A percentile compares a stretch with the other conserved stretches of the same genome.
phyloP scores from a whole-genome alignment of 495 filamentous ascomycete species.

The Astrocystis sublimbata region DNA sequence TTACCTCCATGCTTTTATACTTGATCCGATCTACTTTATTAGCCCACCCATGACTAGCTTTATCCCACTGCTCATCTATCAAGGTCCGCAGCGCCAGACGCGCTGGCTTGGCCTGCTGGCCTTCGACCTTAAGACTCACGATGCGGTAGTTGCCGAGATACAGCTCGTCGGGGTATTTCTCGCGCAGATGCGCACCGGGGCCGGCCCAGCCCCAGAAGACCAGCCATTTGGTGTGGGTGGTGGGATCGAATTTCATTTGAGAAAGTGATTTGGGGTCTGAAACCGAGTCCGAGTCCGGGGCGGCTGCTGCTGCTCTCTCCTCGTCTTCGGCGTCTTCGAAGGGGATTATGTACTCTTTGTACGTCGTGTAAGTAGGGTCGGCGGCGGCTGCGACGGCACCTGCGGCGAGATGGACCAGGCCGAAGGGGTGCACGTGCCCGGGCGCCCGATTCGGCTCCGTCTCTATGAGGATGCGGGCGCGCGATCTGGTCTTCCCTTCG shows the following conservation, averaged over 20 bases:
- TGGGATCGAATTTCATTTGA: background rate
- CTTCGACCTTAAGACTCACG: slow-evolving; percentile 37
- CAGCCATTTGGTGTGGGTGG: background rate
- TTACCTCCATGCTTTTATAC: too few species aligned
- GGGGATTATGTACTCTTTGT: background rate
- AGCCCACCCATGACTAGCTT: background rate
- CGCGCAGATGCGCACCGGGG: background rate
- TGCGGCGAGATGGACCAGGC: too few species aligned
- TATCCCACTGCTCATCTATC: background rate
- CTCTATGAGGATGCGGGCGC: too few species aligned
- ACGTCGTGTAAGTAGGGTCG: too few species aligned
- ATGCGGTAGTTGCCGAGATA: slow-evolving; percentile 28
- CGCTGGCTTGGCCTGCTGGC: slow-evolving; percentile 25
- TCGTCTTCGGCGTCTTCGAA: background rate
- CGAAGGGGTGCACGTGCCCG: background rate
- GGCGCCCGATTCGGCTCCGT: too few species aligned
- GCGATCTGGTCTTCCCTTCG: too few species aligned
- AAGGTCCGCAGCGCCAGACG: slow-evolving; percentile 22
- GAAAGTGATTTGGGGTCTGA: too few species aligned
- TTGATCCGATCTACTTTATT: background rate
- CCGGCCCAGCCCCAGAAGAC: background rate
- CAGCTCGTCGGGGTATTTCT: background rate
- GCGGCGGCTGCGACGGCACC: too few species aligned
- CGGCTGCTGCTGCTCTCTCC: background rate
- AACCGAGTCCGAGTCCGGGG: background rate